Base-by-base conservation (phyloP, 1,284 basidiomycete genomes). In the Coriolopsis trogii region DNA sequence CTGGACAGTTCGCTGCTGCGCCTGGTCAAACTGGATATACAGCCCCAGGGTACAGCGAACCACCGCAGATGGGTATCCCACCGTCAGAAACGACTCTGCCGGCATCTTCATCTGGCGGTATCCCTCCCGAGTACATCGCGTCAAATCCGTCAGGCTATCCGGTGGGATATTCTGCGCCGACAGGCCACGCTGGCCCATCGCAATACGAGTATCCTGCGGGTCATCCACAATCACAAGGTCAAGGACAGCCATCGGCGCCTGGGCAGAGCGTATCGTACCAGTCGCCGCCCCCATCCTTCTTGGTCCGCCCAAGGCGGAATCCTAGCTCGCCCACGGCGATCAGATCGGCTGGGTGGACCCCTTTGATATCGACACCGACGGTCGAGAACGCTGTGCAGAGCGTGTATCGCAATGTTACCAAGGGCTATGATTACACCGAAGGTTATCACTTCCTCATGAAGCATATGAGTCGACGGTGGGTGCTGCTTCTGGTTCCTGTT, bases 371-470 rank as follows among this genome's bases (percentile, higher is more conserved):
- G 34, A 47, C 57, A 38, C 41, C 23, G 12, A 42, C 41, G 34
- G 57, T 47, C 8, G 61, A 62, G 47, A 49, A 58, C 40, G 67
- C 66, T 34, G 67, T 80, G 49, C 79, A 82, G 73, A 85, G 74
- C 54, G 89, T 93, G 54, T 89, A 92, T 62, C 78, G 83, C 60
- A 80, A 79, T 46, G 82, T 95, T 30, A 88, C 84, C n/a, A 79
- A 82, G 63, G 87, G 91, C 9, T 95, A 93, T 67, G 91, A 94
- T 67, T 96, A 96, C 66, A 95, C 92, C 13, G 88, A 95, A 72
- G 92, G 93, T 18, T 97, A 96, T 69, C 95, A 96, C 68, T 90
- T 90, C 68, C 76, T 97, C 63, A 96, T 97, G 91, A 91, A 93
- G 72, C 90, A 93, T 69, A 77, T 97, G 46, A 88, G 88, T 41